Evolutionary conservation across 2,329 filamentous ascomycete species (phyloP), one percentile per base, ranked within the genome.

Genomic region (Colletotrichum camelliae): DNA sequence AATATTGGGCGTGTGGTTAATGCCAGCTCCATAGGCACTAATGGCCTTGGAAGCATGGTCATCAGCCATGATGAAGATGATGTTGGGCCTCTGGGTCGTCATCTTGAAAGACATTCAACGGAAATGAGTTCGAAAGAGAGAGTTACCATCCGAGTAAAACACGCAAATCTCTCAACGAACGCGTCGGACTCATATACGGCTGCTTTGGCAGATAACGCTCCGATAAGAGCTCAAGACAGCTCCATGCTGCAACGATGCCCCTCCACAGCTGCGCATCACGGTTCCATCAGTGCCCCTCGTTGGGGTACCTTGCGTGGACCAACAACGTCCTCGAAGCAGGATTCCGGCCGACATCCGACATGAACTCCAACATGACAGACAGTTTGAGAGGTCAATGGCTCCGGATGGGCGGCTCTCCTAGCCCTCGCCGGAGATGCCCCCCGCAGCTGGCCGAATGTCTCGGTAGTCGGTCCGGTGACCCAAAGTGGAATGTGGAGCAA

Each of bases 21-120:
- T 89, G 6, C 86, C 87, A 2, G 87, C 87, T 4, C 88, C 88
- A 55, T 90, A 90, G 74, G 82, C 83, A 21, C 82, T 84, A 64
- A 89, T 89, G 18, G 87, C 82, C 77, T 90, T 89, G 58, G 86
- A 81, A 9, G 88, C 88, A 82, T 90, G 88, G 81, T 90, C 88
- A 80, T 90, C 88, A 1, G 88, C 88, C 87, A 90, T 88, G 80
- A 90, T 89, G 81, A 90, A 90, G 70, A 90, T 37, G 67, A 74
- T 70, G 74, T 87, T 87, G 55, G 82, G 80, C 48, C 78, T 69
- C 7, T 60, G 24, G 1, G 16, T 16, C 35, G 74, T 52, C 74
- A 76, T 74, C 9, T 24, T 70, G 37, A 18, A 4, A 3, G 4
- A 21, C 4, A 18, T 15, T 15, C 5, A 37, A 12, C 13, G n/a